Base-by-base conservation (phyloP, 352 stramenopile genomes). In the Aphanomyces invadans region DNA sequence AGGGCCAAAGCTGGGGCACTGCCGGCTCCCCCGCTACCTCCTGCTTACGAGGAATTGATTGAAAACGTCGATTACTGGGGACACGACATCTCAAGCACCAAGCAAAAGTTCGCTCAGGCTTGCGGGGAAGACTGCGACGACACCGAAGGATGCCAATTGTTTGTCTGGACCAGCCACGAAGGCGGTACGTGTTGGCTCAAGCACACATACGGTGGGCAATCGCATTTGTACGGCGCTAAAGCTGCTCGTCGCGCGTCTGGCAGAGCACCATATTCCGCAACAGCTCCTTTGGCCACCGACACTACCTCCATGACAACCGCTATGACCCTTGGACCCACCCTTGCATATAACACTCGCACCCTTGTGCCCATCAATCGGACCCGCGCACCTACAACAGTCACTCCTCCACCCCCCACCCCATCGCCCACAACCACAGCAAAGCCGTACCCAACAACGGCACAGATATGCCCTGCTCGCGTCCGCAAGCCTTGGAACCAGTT, bases 401-500 rank as follows among this genome's bases (percentile, higher is more conserved):
- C 36, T 15, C 36, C 36, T 42, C 7, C 36, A 42, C 36, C 36
- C n/a, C n/a, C n/a, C n/a, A n/a, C n/a, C n/a, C n/a, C n/a, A n/a
- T n/a, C n/a, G n/a, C n/a, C n/a, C n/a, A n/a, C n/a, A n/a, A n/a
- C n/a, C n/a, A n/a, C n/a, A n/a, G n/a, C n/a, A n/a, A n/a, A n/a
- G n/a, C n/a, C n/a, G n/a, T n/a, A n/a, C n/a, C n/a, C n/a, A n/a
- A n/a, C n/a, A n/a, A n/a, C n/a, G n/a, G n/a, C n/a, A n/a, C n/a
- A n/a, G n/a, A n/a, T n/a, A n/a, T 42, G 36, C 36, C 36, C 36
- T 15, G 7, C 76, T 0, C 76, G 79, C 53, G 62, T 82, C 9
- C 76, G 79, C 0, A 78, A 78, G 10, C 69, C 77, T 38, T 88
- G 79, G 79, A 70, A 80, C 52, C 63, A 71, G 52, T 64, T 86